A percentile compares a stretch with the other conserved stretches of the same genome.
Evolutionary conservation across 352 stramenopile genomes (phyloP).

Genomic region (Pythium myriotylum): DNA sequence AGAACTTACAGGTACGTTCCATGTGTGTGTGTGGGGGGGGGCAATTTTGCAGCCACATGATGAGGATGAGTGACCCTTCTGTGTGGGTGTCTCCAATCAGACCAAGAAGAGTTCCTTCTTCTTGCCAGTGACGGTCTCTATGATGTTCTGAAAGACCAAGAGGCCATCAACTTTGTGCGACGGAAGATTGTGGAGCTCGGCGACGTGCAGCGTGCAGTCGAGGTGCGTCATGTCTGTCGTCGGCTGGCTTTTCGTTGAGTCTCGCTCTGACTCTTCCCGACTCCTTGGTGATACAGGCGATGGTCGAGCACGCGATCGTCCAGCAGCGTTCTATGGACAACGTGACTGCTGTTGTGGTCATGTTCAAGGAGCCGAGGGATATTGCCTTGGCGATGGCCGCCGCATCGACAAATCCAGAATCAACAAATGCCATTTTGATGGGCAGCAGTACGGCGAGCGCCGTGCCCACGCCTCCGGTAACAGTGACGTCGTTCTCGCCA

Average conservation of each 20-base stretch:
- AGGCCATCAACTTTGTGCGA: conserved; percentile 76
- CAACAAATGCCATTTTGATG: conserved; percentile 5
- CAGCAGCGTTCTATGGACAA: conserved; percentile 87
- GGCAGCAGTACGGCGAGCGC: conserved; percentile 8
- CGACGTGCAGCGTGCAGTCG: conserved; percentile 78
- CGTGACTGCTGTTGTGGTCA: conserved; percentile 81
- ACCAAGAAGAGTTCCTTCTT: conserved; percentile 81
- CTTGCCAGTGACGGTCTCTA: conserved; percentile 82
- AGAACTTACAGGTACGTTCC: conserved; percentile 50
- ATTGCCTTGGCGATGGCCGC: conserved; percentile 22
- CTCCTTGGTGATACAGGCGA: conserved; percentile 38
- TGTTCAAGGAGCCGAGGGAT: conserved; percentile 77
- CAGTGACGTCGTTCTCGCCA: conserved; percentile 9
- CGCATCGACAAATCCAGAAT: not conserved
- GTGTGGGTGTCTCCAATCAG: conserved; percentile 23
- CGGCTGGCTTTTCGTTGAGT: too few species aligned
- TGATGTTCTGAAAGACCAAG: conserved; percentile 85
- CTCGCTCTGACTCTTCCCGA: not conserved
- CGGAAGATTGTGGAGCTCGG: conserved; percentile 66
- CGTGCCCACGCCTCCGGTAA: conserved; percentile 18
- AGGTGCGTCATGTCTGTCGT: conserved; percentile 40
- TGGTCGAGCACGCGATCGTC: conserved; percentile 81
- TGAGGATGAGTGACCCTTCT: not conserved
- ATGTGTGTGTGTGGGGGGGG: not conserved
- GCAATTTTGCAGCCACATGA: not conserved